These are phyloP conservation scores for Triadica sebifera DNA, from an alignment of 345 rosid species.

Conservation along the genomic window DNA sequence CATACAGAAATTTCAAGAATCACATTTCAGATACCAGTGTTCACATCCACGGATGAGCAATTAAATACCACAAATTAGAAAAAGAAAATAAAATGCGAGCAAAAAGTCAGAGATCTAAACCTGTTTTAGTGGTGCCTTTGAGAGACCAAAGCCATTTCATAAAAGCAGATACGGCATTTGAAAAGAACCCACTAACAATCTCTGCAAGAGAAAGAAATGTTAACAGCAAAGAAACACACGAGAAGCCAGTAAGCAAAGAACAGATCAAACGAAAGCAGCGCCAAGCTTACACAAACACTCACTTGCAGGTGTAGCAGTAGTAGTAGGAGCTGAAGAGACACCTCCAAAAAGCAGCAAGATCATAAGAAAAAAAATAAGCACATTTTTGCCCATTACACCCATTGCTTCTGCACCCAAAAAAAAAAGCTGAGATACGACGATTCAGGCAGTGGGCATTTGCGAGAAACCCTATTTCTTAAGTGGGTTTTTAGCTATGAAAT, in stretches of 20 bases:
- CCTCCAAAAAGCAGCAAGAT: slow-evolving; percentile 50
- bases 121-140: slow-evolving; percentile 83
- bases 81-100: slow-evolving; percentile 1
- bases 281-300: slow-evolving; percentile 27
- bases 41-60: slow-evolving; percentile 3
- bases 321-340: slow-evolving; percentile 59
- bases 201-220: slow-evolving; percentile 44
- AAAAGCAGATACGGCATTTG: slow-evolving; percentile 62
- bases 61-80: not conserved
- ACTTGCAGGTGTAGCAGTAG: slow-evolving; percentile 79
- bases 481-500: slow-evolving; percentile 1
- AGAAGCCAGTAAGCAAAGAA: slow-evolving; percentile 1
- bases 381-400: slow-evolving; percentile 51
- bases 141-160: slow-evolving; percentile 95
- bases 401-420: slow-evolving; percentile 7
- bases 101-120: slow-evolving; percentile 44
- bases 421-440: not conserved
- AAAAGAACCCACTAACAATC: slow-evolving; percentile 70
- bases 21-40: slow-evolving; percentile 3
- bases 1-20: slow-evolving; percentile 9
- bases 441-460: slow-evolving; percentile 25
- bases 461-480: slow-evolving; percentile 24
- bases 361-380: slow-evolving; percentile 40
- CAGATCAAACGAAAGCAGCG: slow-evolving; percentile 15
- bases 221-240: not conserved